Percentiles rank a stretch among this genome's conserved stretches.
Conservation (phyloP, 2,329 filamentous ascomycete genomes). For the Calonectria naviculata region DNA sequence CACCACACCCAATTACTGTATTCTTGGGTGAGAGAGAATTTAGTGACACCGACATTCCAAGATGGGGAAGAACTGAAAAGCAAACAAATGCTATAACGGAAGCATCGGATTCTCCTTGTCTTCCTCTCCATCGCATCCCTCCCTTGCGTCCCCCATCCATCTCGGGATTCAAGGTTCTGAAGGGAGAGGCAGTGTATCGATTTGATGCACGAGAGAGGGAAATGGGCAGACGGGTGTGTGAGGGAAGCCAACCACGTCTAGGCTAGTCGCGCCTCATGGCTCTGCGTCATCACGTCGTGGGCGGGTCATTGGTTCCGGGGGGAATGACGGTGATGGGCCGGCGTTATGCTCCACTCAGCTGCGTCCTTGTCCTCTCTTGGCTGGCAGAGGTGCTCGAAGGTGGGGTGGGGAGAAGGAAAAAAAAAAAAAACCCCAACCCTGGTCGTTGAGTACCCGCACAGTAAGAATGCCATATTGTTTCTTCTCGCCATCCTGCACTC, state of each 20-base stretch:
- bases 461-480: constrained; percentile 12
- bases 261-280: constrained; percentile 28
- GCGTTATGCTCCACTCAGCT: constrained; percentile 20
- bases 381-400: constrained; percentile 23
- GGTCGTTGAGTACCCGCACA: constrained; percentile 28
- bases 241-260: constrained; percentile 24
- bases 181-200: constrained; percentile 6
- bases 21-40: not conserved
- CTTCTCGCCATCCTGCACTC: constrained; percentile 16
- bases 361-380: constrained; percentile 23
- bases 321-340: constrained; percentile 37
- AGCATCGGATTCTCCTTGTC: not conserved
- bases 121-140: not conserved
- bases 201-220: constrained; percentile 17
- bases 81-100: not conserved
- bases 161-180: constrained; percentile 5
- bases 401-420: constrained; percentile 30
- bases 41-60: constrained; percentile 4
- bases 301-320: constrained; percentile 32
- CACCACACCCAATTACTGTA: not conserved
- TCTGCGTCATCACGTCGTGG: constrained; percentile 40
- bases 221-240: constrained; percentile 22
- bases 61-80: not conserved
- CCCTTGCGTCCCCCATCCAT: not conserved
- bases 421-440: constrained; percentile 20